Conservation (phyloP, 1,284 basidiomycete genomes). For the Tilletiaria anomala region DNA sequence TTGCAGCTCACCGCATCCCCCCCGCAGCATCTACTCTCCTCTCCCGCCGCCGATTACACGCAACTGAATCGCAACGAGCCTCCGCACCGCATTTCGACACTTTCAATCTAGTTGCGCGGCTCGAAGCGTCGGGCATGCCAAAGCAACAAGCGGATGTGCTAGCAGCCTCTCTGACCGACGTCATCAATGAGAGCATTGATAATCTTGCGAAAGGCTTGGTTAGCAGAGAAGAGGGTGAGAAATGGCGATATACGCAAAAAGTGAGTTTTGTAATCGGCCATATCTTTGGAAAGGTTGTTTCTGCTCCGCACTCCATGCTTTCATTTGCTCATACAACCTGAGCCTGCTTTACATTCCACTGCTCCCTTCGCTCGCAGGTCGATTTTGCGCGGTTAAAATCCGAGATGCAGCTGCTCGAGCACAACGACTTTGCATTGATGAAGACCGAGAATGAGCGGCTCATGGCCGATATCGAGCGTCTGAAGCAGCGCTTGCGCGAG, state of each 20-base stretch:
- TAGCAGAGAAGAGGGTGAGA: slow-evolving; percentile 32
- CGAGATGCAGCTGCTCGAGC: slow-evolving; percentile 87
- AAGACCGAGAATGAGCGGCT: slow-evolving; percentile 90
- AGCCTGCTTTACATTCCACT: too few relatives aligned
- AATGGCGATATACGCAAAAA: slow-evolving; percentile 35
- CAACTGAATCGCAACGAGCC: too few relatives aligned
- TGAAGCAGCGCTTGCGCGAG: slow-evolving; percentile 84
- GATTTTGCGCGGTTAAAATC: slow-evolving; percentile 95
- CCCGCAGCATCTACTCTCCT: too few relatives aligned
- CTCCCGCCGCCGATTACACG: too few relatives aligned
- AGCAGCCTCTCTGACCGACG: slow-evolving; percentile 29
- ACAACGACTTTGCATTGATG: slow-evolving; percentile 90
- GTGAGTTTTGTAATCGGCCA: slow-evolving; percentile 2
- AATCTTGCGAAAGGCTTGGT: slow-evolving; percentile 32
- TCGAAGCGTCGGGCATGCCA: slow-evolving; percentile 33
- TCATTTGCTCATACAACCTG: background rate
- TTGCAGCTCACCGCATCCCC: too few relatives aligned
- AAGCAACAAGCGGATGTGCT: slow-evolving; percentile 33
- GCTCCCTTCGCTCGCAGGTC: slow-evolving; percentile 53
- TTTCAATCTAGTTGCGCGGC: slow-evolving; percentile 30
- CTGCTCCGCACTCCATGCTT: background rate
- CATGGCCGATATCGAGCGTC: slow-evolving; percentile 78
- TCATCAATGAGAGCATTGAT: slow-evolving; percentile 33
- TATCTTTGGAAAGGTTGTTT: background rate
- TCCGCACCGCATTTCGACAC: slow-evolving; percentile 39